Conservation (phyloP, 2,329 filamentous ascomycete species). For the Botryotinia convoluta region DNA sequence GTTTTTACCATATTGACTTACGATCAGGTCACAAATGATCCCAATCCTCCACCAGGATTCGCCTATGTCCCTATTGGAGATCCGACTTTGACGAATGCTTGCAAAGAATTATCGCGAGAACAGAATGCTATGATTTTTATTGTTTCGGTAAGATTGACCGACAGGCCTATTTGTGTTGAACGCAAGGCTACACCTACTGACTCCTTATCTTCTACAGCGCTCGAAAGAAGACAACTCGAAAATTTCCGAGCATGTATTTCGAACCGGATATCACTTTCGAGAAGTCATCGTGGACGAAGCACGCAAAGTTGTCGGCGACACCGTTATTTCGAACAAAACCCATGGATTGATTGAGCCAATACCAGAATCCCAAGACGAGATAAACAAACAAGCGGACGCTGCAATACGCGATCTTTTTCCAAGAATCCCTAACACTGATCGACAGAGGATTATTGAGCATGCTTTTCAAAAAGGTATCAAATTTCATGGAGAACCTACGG, state of each 20-base stretch:
- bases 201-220: constrained; percentile 19
- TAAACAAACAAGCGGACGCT: constrained; percentile 60
- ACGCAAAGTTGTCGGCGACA: constrained; percentile 35
- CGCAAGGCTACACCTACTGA: constrained; percentile 16
- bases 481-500: constrained; percentile 53
- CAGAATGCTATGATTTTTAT: constrained; percentile 64
- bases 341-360: constrained; percentile 52
- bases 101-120: constrained; percentile 64
- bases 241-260: constrained; percentile 50
- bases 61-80: constrained; percentile 63
- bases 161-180: neutral
- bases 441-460: constrained; percentile 59
- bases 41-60: constrained; percentile 57
- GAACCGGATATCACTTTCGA: constrained; percentile 60
- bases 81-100: constrained; percentile 56
- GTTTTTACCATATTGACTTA: constrained; percentile 23
- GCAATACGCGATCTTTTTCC: constrained; percentile 63
- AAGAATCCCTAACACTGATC: constrained; percentile 62
- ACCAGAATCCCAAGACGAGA: constrained; percentile 56
- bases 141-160: constrained; percentile 53
- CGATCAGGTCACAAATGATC: constrained; percentile 50
- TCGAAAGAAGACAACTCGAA: constrained; percentile 35
- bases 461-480: constrained; percentile 58
- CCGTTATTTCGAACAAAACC: constrained; percentile 33
- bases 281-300: constrained; percentile 59